A percentile compares a stretch with the other conserved stretches of the same genome.
Evolutionary conservation across 1,284 basidiomycete species (phyloP).

Genomic region (Ganoderma sp.): DNA sequence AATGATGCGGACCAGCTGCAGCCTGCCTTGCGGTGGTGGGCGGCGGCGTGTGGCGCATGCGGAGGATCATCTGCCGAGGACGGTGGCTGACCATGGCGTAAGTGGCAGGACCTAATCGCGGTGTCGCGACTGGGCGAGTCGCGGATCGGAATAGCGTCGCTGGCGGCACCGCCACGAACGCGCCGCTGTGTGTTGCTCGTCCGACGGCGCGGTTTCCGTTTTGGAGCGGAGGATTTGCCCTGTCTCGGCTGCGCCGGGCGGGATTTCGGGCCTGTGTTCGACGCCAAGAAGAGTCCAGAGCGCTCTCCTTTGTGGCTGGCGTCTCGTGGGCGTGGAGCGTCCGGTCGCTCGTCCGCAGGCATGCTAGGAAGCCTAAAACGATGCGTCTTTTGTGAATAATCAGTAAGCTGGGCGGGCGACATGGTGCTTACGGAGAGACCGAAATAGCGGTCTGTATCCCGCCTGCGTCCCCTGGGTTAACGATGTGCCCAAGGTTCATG

Average conservation of each 20-base stretch:
- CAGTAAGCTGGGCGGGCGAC: slow-evolving; percentile 14
- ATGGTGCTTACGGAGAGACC: slow-evolving; percentile 15
- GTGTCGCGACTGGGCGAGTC: slow-evolving; percentile 16
- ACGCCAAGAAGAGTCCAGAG: slow-evolving; percentile 16
- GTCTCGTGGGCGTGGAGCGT: slow-evolving; percentile 19
- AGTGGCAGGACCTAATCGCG: slow-evolving; percentile 25
- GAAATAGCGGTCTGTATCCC: slow-evolving; percentile 29
- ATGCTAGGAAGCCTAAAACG: slow-evolving; percentile 15
- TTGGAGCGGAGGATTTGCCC: slow-evolving; percentile 16
- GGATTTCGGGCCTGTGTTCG: slow-evolving; percentile 4
- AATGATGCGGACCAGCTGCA: slow-evolving; percentile 17
- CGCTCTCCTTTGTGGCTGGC: slow-evolving; percentile 15
- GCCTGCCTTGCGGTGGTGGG: slow-evolving; percentile 9
- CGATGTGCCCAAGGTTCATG: slow-evolving; percentile 32
- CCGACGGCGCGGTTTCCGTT: slow-evolving; percentile 16
- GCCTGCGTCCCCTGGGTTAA: slow-evolving; percentile 28
- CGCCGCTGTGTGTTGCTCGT: slow-evolving; percentile 24
- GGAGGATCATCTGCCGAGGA: slow-evolving; percentile 21
- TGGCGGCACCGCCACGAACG: slow-evolving; percentile 28
- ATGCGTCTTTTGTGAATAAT: slow-evolving; percentile 9
- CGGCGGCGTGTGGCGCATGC: slow-evolving; percentile 17
- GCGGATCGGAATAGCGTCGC: slow-evolving; percentile 14
- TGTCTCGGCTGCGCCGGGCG: slow-evolving; percentile 2
- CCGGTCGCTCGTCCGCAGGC: slow-evolving; percentile 10
- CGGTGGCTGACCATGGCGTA: slow-evolving; percentile 28